Percentiles rank a stretch among this genome's conserved stretches.
Evolutionary conservation across 768 basidiomycete species (phyloP).

Genomic region (Lanmaoa pseudosensibilis): DNA sequence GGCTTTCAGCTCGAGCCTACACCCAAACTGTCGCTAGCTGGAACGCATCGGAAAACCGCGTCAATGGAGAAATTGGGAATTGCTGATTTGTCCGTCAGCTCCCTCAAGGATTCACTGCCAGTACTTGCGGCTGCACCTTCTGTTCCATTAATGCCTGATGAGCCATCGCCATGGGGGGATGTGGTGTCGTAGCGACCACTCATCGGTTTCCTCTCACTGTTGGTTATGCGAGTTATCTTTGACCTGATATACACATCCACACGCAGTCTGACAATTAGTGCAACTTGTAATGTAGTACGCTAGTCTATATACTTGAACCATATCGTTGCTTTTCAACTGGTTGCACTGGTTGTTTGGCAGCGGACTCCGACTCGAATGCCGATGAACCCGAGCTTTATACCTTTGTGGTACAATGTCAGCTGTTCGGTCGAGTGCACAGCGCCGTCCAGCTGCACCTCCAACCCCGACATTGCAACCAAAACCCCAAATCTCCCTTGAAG

Average conservation of each 20-base stretch:
- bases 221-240: constrained; percentile 3
- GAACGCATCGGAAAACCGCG: constrained; percentile 18
- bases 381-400: background rate
- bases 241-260: constrained; percentile 3
- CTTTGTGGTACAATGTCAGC: constrained; percentile 21
- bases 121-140: constrained; percentile 6
- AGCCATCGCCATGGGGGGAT: constrained; percentile 35
- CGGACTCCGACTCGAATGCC: constrained; percentile 1
- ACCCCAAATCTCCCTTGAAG: constrained; percentile 67
- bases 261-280: background rate
- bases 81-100: background rate
- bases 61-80: constrained; percentile 8
- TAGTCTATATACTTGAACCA: constrained; percentile 4
- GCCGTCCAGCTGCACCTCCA: constrained; percentile 29
- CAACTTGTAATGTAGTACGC: constrained; percentile 11
- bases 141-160: constrained; percentile 22
- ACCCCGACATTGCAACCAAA: constrained; percentile 37
- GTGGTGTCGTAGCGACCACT: constrained; percentile 2
- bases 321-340: background rate
- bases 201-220: background rate
- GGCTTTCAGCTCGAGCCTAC: constrained; percentile 27
- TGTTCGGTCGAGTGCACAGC: constrained; percentile 20
- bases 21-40: constrained; percentile 14
- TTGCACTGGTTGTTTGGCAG: constrained; percentile 8
- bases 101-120: constrained; percentile 12